phyloP scores from a whole-genome alignment of 2,329 filamentous ascomycete species.

The Talaromyces atroroseus region DNA sequence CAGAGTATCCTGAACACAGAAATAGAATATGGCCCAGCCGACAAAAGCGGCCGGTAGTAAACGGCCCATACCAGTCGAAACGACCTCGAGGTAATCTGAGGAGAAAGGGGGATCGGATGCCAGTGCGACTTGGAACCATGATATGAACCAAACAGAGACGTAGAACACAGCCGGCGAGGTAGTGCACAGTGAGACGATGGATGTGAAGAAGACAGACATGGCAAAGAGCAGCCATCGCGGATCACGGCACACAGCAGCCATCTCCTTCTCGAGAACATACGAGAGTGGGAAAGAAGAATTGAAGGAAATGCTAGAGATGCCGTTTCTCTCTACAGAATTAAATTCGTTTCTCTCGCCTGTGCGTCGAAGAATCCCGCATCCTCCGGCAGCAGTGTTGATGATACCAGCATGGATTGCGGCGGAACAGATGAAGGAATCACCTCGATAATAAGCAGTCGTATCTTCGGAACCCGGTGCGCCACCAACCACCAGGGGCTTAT shows the following conservation, averaged over 20 bases:
- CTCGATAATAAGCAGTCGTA: slow-evolving; percentile 49
- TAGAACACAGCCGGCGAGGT: slow-evolving; percentile 54
- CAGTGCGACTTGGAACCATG: slow-evolving; percentile 58
- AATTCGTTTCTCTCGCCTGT: slow-evolving; percentile 48
- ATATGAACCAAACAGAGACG: slow-evolving; percentile 47
- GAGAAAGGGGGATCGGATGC: slow-evolving; percentile 55
- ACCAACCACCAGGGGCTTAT: slow-evolving; percentile 51
- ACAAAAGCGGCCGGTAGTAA: slow-evolving; percentile 57
- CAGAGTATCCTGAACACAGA: slow-evolving; percentile 47
- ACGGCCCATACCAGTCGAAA: slow-evolving; percentile 52
- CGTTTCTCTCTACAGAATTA: slow-evolving; percentile 41
- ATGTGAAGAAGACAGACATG: slow-evolving; percentile 51
- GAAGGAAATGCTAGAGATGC: slow-evolving; percentile 50
- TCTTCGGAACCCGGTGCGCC: slow-evolving; percentile 40
- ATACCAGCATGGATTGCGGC: slow-evolving; percentile 57
- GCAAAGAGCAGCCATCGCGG: slow-evolving; percentile 54
- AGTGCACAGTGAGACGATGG: slow-evolving; percentile 52
- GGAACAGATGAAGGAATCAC: slow-evolving; percentile 57
- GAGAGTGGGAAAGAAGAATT: slow-evolving; percentile 54
- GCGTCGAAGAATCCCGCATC: slow-evolving; percentile 52
- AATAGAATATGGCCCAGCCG: slow-evolving; percentile 52
- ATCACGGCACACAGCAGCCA: slow-evolving; percentile 45
- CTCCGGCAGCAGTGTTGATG: slow-evolving; percentile 49
- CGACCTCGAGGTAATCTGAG: slow-evolving; percentile 49
- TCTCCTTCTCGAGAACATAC: slow-evolving; percentile 48